phyloP scores from a whole-genome alignment of 352 stramenopile species.

The Pythium plurisporium region DNA sequence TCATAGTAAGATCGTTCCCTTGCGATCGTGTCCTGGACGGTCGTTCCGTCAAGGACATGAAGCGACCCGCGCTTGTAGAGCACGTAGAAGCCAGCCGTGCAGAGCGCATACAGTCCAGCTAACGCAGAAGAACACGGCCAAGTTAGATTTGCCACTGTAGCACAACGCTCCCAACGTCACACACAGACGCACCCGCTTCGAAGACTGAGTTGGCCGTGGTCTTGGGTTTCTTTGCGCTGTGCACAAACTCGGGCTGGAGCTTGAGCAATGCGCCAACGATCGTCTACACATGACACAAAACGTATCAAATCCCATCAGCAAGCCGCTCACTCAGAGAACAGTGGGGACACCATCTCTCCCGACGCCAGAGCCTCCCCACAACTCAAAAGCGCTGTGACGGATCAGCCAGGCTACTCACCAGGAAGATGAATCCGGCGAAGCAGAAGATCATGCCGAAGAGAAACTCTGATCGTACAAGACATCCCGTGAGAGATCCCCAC shows the following conservation, averaged over 20 bases:
- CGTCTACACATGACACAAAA: slow-evolving; percentile 30
- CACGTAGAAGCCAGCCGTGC: slow-evolving; percentile 42
- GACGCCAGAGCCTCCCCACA: not conserved
- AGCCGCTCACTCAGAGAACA: not conserved
- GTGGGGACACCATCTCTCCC: no score
- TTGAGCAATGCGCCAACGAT: slow-evolving; percentile 69
- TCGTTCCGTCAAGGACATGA: slow-evolving; percentile 38
- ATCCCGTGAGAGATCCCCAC: not conserved
- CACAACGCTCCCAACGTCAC: not conserved
- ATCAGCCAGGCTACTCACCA: slow-evolving; percentile 32
- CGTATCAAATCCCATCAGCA: not conserved
- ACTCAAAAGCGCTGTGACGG: not conserved
- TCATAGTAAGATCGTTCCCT: slow-evolving; percentile 52
- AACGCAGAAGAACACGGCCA: not conserved
- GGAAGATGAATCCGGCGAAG: slow-evolving; percentile 75
- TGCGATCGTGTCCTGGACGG: slow-evolving; percentile 33
- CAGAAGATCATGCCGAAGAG: slow-evolving; percentile 75
- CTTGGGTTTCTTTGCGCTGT: slow-evolving; percentile 65
- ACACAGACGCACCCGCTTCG: slow-evolving; percentile 52
- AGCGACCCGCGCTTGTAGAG: slow-evolving; percentile 56
- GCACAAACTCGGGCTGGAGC: slow-evolving; percentile 69
- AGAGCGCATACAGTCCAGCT: slow-evolving; percentile 57
- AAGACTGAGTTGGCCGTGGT: slow-evolving; percentile 72
- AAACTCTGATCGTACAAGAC: slow-evolving; percentile 34
- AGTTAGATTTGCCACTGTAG: no score